These are phyloP conservation scores for Phialophora verrucosa DNA, from an alignment of 2,329 filamentous ascomycete species.

Conservation along the genomic window DNA sequence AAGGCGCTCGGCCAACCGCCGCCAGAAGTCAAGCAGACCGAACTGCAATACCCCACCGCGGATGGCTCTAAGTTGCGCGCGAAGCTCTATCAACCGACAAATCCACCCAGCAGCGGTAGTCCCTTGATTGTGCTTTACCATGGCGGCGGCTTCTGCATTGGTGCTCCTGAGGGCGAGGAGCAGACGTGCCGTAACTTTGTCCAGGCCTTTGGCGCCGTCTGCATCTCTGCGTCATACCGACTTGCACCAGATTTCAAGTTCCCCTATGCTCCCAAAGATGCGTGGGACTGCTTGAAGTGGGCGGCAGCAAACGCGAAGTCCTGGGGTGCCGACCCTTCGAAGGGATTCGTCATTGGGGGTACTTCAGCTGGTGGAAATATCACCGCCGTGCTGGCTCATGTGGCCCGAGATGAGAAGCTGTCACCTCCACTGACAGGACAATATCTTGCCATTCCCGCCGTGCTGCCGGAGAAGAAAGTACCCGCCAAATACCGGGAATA, in stretches of 20 bases:
- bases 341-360: constrained; percentile 58
- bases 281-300: constrained; percentile 39
- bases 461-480: constrained; percentile 43
- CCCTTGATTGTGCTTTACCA: constrained; percentile 40
- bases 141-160: constrained; percentile 41
- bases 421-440: constrained; percentile 55
- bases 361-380: constrained; percentile 53
- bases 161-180: constrained; percentile 38
- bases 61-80: constrained; percentile 40
- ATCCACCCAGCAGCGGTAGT: constrained; percentile 24
- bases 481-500: constrained; percentile 49
- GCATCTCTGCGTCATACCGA: constrained; percentile 35
- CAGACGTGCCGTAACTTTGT: constrained; percentile 37
- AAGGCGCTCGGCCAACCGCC: constrained; percentile 31
- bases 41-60: constrained; percentile 37
- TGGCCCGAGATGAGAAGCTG: constrained; percentile 45
- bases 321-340: constrained; percentile 48
- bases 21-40: constrained; percentile 34
- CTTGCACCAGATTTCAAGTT: constrained; percentile 39
- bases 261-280: constrained; percentile 37
- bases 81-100: constrained; percentile 38
- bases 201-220: constrained; percentile 36
- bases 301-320: constrained; percentile 47
- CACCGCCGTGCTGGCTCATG: constrained; percentile 45
- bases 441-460: constrained; percentile 52